Percentiles rank a stretch among this genome's conserved stretches.
These are phyloP conservation scores for Xylaria sp. DNA, from an alignment of 2,329 filamentous ascomycete genomes.

Conservation along the genomic window DNA sequence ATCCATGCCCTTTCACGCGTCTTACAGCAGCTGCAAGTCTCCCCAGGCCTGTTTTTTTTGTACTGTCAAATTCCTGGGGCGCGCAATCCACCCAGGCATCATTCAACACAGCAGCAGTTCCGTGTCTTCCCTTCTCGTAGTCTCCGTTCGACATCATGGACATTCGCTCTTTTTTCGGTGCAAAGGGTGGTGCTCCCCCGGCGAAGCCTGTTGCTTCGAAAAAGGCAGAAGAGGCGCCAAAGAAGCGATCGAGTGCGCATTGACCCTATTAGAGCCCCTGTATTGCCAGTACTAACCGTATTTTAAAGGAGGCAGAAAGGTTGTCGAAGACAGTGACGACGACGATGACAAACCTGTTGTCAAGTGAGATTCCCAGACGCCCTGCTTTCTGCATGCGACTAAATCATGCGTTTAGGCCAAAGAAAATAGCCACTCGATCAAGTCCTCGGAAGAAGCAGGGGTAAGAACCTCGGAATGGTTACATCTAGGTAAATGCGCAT, in stretches of 20 bases:
- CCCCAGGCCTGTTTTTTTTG: background rate
- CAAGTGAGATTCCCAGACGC: constrained; percentile 38
- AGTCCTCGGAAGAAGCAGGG: constrained; percentile 50
- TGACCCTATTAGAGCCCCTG: background rate
- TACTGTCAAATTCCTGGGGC: background rate
- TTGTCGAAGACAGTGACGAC: constrained; percentile 77
- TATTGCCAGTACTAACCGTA: constrained; percentile 4
- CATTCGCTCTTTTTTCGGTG: constrained; percentile 85
- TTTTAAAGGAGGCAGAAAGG: constrained; percentile 52
- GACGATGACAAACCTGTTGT: constrained; percentile 58
- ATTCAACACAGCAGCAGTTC: background rate
- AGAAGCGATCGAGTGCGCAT: constrained; percentile 42
- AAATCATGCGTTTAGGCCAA: constrained; percentile 38
- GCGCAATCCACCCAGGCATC: background rate
- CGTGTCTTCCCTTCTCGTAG: background rate
- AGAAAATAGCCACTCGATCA: constrained; percentile 50
- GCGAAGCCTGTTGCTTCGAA: constrained; percentile 44
- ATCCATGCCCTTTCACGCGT: constrained; percentile 19
- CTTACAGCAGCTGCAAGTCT: background rate
- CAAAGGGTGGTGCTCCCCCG: constrained; percentile 59
- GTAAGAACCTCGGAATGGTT: constrained; percentile 33
- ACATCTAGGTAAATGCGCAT: background rate
- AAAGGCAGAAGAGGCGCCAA: constrained; percentile 42
- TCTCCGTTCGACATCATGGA: constrained; percentile 56
- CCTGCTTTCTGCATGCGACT: constrained; percentile 9